Evolutionary conservation across 2,329 filamentous ascomycete genomes (phyloP).

Genomic region (Fusarium sp.): DNA sequence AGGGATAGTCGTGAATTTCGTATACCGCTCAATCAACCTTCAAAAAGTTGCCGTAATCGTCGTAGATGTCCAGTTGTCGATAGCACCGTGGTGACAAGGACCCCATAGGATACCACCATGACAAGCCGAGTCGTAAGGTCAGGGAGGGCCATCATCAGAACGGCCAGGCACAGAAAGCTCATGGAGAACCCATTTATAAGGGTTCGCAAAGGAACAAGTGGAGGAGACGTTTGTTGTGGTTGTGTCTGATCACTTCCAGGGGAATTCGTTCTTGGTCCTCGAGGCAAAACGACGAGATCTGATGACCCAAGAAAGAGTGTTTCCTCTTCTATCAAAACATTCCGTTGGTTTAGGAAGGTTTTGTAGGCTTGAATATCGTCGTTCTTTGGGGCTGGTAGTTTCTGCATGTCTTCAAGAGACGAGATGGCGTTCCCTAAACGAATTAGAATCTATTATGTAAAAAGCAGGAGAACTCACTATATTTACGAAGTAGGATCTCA

Average conservation of each 20-base stretch:
- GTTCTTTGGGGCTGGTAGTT: conserved; percentile 62
- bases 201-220: conserved; percentile 21
- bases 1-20: neutral
- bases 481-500: conserved; percentile 10
- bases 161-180: conserved; percentile 31
- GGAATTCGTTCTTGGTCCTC: conserved; percentile 12
- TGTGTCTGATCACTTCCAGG: conserved; percentile 11
- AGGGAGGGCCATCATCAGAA: conserved; percentile 32
- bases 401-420: conserved; percentile 67
- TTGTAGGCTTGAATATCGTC: conserved; percentile 64
- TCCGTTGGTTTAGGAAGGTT: conserved; percentile 66
- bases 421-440: conserved; percentile 68
- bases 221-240: neutral
- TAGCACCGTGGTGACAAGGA: conserved; percentile 29
- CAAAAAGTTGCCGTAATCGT: conserved; percentile 29
- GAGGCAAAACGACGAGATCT: conserved; percentile 30
- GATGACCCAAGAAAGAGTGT: conserved; percentile 67
- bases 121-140: conserved; percentile 33
- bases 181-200: conserved; percentile 35
- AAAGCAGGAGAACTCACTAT: conserved; percentile 16
- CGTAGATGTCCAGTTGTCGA: conserved; percentile 30
- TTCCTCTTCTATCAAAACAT: conserved; percentile 69
- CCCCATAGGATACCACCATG: conserved; percentile 30
- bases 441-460: conserved; percentile 8
- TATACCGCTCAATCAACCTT: conserved; percentile 5